A percentile compares a stretch with the other conserved stretches of the same genome.
phyloP scores from a whole-genome alignment of 148 eudicot species.

The Rhododendron simsii region DNA sequence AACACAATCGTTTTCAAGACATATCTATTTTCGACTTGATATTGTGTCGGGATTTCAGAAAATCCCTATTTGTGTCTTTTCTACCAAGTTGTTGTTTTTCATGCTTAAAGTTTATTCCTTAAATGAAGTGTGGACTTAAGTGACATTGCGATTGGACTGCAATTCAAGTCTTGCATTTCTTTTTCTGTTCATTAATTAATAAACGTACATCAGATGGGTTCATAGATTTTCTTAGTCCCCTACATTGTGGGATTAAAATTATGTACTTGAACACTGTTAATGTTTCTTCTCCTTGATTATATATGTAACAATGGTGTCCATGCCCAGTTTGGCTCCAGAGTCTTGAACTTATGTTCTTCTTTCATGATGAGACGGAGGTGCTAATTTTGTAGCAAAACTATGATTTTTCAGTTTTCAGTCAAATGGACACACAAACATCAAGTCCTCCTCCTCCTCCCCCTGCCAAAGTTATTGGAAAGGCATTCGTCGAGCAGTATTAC shows the following conservation, averaged over 20 bases:
- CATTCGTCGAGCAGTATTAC: conserved; percentile 79
- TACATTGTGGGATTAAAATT: neutral
- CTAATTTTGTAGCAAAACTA: neutral
- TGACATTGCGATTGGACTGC: neutral
- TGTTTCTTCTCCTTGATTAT: neutral
- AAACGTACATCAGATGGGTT: neutral
- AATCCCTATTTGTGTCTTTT: neutral
- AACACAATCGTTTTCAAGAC: neutral
- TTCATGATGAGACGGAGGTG: neutral
- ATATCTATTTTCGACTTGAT: neutral
- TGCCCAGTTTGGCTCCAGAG: neutral
- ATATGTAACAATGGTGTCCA: neutral
- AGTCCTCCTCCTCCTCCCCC: conserved; percentile 24
- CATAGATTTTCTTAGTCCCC: neutral
- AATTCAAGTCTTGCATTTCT: neutral
- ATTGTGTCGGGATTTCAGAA: neutral
- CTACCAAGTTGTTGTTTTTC: neutral
- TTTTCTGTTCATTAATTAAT: neutral
- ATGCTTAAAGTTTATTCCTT: neutral
- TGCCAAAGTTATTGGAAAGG: conserved; percentile 65
- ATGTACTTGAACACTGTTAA: neutral
- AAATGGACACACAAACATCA: conserved; percentile 38
- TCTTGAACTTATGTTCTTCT: neutral
- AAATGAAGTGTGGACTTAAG: neutral
- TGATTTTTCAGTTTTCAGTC: conserved; percentile 11